Percentiles rank a stretch among this genome's conserved stretches.
These are phyloP conservation scores for Ceratobasidium sp. DNA, from an alignment of 1,284 basidiomycete species.

Conservation along the genomic window DNA sequence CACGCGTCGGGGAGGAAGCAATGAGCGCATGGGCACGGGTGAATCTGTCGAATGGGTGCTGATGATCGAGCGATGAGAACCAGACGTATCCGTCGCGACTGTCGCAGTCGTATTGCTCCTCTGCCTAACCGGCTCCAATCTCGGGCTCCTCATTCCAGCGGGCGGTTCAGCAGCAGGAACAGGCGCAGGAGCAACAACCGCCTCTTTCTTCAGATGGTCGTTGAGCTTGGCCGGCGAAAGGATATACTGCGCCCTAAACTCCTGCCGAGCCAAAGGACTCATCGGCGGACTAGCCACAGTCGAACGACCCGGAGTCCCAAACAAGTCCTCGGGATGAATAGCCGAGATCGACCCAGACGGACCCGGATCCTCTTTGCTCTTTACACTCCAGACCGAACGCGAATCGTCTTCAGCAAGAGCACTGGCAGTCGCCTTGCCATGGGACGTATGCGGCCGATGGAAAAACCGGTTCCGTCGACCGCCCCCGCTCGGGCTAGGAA, in stretches of 20 bases:
- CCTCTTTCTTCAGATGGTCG: conserved; percentile 13
- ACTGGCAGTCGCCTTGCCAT: conserved; percentile 18
- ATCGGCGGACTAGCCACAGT: conserved; percentile 29
- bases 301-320: background rate
- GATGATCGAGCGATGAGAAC: conserved; percentile 12
- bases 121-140: conserved; percentile 5
- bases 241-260: conserved; percentile 26
- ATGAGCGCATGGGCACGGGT: conserved; percentile 1
- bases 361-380: conserved; percentile 33
- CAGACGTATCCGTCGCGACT: conserved; percentile 13
- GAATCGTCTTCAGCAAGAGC: conserved; percentile 19
- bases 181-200: background rate
- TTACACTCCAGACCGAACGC: conserved; percentile 4
- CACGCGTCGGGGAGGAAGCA: background rate
- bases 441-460: conserved; percentile 31
- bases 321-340: background rate
- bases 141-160: conserved; percentile 12
- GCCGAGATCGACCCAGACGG: conserved; percentile 2
- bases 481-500: background rate
- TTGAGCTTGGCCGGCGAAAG: conserved; percentile 21
- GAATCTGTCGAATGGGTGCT: background rate
- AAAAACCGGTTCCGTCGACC: conserved; percentile 11
- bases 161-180: background rate
- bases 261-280: background rate
- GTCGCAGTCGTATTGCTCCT: conserved; percentile 21